Conservation (phyloP, 202 grass and related monocot genomes). For the Setaria italica region DNA sequence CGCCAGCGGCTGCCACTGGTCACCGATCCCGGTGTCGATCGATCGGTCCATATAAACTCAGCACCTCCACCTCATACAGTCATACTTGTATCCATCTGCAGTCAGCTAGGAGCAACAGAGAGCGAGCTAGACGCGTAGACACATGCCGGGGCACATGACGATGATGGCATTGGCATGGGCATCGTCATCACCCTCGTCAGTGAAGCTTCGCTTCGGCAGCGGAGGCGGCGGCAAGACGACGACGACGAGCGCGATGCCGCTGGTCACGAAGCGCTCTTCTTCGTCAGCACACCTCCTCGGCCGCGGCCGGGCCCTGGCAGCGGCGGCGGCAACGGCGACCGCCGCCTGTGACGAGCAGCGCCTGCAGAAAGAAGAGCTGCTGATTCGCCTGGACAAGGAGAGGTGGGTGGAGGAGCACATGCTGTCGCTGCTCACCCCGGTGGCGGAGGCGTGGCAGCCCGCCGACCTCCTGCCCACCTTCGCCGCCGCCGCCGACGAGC, state of each 20-base stretch:
- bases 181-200: neutral
- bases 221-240: neutral
- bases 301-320: neutral
- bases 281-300: neutral
- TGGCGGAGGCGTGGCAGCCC: conserved; percentile 48
- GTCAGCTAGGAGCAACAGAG: neutral
- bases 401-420: conserved; percentile 47
- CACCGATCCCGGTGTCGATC: neutral
- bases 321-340: neutral
- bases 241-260: neutral
- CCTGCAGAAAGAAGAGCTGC: neutral
- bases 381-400: neutral
- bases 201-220: neutral
- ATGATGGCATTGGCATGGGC: neutral
- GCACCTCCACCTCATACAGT: neutral
- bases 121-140: neutral
- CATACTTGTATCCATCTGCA: neutral
- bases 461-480: conserved; percentile 49
- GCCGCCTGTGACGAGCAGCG: neutral
- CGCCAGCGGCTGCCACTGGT: neutral
- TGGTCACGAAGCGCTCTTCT: neutral
- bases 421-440: conserved; percentile 36
- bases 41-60: neutral
- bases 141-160: neutral
- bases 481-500: neutral